Percentiles rank a stretch among this genome's conserved stretches.
Evolutionary conservation across 352 stramenopile species (phyloP).

Genomic region (Pythium grandisporangium): DNA sequence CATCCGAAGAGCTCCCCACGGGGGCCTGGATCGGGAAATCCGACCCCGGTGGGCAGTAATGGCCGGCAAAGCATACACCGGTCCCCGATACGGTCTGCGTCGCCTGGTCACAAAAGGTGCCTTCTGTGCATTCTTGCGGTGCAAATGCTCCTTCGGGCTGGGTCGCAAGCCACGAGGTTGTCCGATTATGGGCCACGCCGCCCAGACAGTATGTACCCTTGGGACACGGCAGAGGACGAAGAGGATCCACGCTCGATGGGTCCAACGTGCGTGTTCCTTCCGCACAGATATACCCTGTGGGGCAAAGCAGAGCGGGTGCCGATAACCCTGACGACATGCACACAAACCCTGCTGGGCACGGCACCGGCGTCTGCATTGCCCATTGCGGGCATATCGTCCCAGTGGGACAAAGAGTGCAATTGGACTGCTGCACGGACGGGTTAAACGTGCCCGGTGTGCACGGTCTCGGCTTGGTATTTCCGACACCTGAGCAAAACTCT

Average conservation of each 20-base stretch:
- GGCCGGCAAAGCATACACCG: constrained; percentile 87
- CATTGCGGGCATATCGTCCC: constrained; percentile 91
- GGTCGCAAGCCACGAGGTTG: constrained; percentile 87
- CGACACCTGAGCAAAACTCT: constrained; percentile 92
- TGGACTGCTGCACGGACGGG: constrained; percentile 63
- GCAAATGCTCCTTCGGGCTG: constrained; percentile 71
- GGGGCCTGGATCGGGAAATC: constrained; percentile 84
- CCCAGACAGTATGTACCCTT: constrained; percentile 93
- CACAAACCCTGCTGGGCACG: constrained; percentile 94
- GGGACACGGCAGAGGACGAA: constrained; percentile 82
- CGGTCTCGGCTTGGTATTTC: constrained; percentile 85
- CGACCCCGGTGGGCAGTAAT: constrained; percentile 93
- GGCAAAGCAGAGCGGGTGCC: constrained; percentile 87
- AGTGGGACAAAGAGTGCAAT: constrained; percentile 92
- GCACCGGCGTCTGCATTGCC: constrained; percentile 51
- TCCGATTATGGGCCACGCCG: constrained; percentile 90
- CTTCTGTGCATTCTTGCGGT: constrained; percentile 93
- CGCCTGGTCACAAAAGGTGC: constrained; percentile 88
- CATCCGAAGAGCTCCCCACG: constrained; percentile 87
- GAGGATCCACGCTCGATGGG: constrained; percentile 63
- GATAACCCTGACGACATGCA: constrained; percentile 90
- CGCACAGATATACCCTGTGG: constrained; percentile 91
- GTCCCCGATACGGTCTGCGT: constrained; percentile 75
- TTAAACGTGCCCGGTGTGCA: constrained; percentile 96
- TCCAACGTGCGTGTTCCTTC: constrained; percentile 90